Evolutionary conservation across 371 early-diverging fungal species (phyloP), one percentile per base, ranked within the genome.

Genomic region (Catenaria anguillulae): DNA sequence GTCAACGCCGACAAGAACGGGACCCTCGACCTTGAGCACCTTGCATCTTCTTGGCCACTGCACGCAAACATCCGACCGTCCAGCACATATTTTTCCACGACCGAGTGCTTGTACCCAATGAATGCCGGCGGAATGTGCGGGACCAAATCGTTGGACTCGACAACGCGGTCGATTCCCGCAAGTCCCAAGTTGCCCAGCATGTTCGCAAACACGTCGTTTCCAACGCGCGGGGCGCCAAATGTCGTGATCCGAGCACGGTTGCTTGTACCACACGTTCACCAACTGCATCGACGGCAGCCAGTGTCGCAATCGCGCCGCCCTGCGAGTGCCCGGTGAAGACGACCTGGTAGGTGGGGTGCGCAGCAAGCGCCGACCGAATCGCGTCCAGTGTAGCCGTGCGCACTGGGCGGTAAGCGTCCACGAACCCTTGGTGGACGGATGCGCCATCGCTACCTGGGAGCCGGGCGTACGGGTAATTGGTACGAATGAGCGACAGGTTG

Each of bases 301-400:
- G 52, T 17, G 52, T 29, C 31, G 52, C 52, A 4, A 50, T 29
- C 15, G 52, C 26, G 31, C 52, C 52, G 31, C 52, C 52, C 6
- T 29, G 52, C 52, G 52, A 50, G 52, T 50, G 52, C 29, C 52
- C 52, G 21, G 52, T 50, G 52, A 29, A 50, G 1, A 50, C 29
- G 29, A 50, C 52, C 29, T 50, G 13, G 52, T 8, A 26, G 29
- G 8, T 19, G 15, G 52, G 52, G 31, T 50, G 10, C 15, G 52
- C 52, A 17, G 15, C 23, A 31, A 50, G 52, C 52, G 52, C 23
- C 29, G 52, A 29, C 31, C 15, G 31, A 10, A 50, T 26, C 13
- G 15, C 12, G 5, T 5, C 40, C 10, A 5, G 40, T 40, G 10
- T 40, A 5, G 40, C 17, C 40, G 10, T 6, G 29, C 52, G 52